Evolutionary conservation across 306 rosid species (phyloP).

Genomic region (Mimosa bimucronata): DNA sequence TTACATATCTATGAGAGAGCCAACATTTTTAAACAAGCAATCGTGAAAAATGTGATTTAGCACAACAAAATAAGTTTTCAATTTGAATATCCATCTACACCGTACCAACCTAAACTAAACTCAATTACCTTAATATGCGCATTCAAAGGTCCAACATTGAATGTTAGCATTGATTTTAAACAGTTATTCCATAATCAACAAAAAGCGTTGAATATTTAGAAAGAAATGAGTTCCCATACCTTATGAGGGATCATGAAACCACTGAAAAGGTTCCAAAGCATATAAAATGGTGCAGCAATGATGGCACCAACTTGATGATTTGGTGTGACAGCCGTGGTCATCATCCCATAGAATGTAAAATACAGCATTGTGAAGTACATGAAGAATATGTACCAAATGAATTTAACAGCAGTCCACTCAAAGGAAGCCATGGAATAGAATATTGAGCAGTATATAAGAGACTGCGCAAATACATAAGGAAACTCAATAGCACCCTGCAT

Average conservation of each 20-base stretch:
- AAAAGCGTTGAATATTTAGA: background rate
- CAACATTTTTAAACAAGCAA: background rate
- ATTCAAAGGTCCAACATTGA: slow-evolving; percentile 10
- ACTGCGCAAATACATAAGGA: slow-evolving; percentile 90
- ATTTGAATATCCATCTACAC: background rate
- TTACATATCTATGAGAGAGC: background rate
- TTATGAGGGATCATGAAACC: slow-evolving; percentile 99
- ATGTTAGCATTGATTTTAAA: background rate
- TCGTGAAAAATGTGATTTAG: background rate
- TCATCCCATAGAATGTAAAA: slow-evolving; percentile 98
- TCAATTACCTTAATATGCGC: background rate
- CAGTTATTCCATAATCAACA: background rate
- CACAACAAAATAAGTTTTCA: background rate
- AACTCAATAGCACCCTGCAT: slow-evolving; percentile 90
- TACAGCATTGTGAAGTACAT: slow-evolving; percentile 95
- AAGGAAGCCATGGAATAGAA: slow-evolving; percentile 90
- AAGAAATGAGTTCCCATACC: slow-evolving; percentile 56
- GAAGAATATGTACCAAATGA: slow-evolving; percentile 88
- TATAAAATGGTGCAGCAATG: slow-evolving; percentile 93
- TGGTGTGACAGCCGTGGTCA: slow-evolving; percentile 98
- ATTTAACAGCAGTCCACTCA: slow-evolving; percentile 77
- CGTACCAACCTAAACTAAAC: background rate
- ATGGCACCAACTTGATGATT: slow-evolving; percentile 94
- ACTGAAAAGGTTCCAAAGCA: slow-evolving; percentile 99
- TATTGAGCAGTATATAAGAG: slow-evolving; percentile 76